Evolutionary conservation across 148 eudicot species (phyloP).

Genomic region (Euryodendron excelsum): DNA sequence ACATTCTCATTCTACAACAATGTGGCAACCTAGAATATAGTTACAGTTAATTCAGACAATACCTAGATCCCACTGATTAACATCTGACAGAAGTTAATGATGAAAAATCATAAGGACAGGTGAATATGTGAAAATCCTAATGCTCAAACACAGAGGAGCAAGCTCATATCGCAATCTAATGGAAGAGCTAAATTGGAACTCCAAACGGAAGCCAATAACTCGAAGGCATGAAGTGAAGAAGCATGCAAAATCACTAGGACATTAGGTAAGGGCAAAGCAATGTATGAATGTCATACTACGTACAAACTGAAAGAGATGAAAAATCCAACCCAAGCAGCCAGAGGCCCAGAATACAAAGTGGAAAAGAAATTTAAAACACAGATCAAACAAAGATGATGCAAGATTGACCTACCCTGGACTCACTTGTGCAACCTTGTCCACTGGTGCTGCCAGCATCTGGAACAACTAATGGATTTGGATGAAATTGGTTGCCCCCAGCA

Average conservation of each 20-base stretch:
- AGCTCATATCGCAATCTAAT: not conserved
- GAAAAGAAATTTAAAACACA: not conserved
- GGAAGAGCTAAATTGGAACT: not conserved
- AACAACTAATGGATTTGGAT: slow-evolving; percentile 10
- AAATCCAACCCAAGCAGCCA: too few relatives aligned
- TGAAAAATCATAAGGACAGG: not conserved
- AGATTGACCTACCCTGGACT: slow-evolving; percentile 32
- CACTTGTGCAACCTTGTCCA: slow-evolving; percentile 17
- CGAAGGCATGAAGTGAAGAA: not conserved
- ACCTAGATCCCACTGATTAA: not conserved
- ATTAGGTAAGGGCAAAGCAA: not conserved
- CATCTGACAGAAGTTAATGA: not conserved
- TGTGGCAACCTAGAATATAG: not conserved
- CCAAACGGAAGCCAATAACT: not conserved
- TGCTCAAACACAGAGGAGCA: not conserved
- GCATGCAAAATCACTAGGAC: not conserved
- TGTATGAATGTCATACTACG: not conserved
- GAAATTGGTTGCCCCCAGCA: not conserved
- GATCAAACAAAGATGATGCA: not conserved
- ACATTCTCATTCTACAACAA: not conserved
- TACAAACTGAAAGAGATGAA: not conserved
- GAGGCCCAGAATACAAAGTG: not conserved
- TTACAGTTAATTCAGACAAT: not conserved
- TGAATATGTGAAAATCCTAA: not conserved
- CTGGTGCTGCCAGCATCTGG: slow-evolving; percentile 19